phyloP scores from a whole-genome alignment of 257 asterid genomes.

The Lithospermum erythrorhizon region DNA sequence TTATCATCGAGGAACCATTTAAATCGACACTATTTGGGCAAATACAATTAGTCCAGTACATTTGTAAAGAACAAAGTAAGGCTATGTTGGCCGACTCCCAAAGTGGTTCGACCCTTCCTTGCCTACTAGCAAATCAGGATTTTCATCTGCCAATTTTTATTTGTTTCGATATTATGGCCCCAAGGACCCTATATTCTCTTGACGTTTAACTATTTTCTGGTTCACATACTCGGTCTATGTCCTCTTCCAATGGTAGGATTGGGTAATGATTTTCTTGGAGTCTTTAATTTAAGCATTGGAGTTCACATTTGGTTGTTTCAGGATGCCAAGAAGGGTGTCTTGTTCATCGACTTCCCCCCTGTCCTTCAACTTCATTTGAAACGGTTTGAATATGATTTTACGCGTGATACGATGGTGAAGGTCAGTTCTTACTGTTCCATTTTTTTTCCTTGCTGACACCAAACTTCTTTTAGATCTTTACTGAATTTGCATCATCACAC shows the following conservation, averaged over 20 bases:
- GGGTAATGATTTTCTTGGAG: too few relatives aligned
- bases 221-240: too few relatives aligned
- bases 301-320: neutral
- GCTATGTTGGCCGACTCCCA: neutral
- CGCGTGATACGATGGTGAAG: neutral
- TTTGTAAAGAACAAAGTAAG: neutral
- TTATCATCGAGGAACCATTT: neutral
- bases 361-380: constrained; percentile 4
- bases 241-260: too few relatives aligned
- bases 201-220: neutral
- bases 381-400: constrained; percentile 2
- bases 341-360: constrained; percentile 1
- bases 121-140: neutral
- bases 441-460: neutral
- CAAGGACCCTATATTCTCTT: too few relatives aligned
- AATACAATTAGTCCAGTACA: neutral
- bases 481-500: too few relatives aligned
- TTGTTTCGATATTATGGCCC: neutral
- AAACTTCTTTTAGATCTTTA: neutral
- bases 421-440: neutral
- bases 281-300: neutral
- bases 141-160: too few relatives aligned
- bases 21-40: neutral
- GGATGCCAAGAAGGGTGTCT: constrained; percentile 4
- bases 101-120: neutral